Evolutionary conservation across 2,329 filamentous ascomycete genomes (phyloP).

Genomic region (Colletotrichum cereale): DNA sequence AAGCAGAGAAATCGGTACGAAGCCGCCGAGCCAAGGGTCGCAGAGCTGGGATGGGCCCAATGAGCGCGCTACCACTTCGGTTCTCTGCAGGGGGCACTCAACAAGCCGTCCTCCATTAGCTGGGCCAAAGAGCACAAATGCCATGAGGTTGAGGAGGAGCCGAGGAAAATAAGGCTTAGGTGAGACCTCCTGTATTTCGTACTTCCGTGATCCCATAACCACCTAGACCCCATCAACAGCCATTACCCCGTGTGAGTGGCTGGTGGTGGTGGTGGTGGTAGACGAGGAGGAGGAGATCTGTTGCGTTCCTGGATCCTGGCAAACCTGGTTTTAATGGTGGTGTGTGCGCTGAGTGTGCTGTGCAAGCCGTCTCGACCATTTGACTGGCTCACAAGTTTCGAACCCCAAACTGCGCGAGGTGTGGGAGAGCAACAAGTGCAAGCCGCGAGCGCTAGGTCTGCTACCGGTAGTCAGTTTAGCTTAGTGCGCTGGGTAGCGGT

Average conservation of each 20-base stretch:
- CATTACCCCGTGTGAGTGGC: constrained; percentile 32
- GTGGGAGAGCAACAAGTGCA: neutral
- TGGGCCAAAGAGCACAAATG: neutral
- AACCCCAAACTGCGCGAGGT: neutral
- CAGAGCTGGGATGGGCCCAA: neutral
- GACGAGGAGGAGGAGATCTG: constrained; percentile 17
- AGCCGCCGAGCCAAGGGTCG: neutral
- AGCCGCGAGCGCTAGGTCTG: neutral
- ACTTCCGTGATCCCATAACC: too few species aligned
- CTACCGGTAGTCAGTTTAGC: neutral
- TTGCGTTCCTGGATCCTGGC: constrained; percentile 38
- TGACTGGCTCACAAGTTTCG: constrained; percentile 26
- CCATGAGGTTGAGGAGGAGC: constrained; percentile 1
- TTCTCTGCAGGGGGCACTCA: too few species aligned
- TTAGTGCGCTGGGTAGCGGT: neutral
- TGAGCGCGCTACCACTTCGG: neutral
- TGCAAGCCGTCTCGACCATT: constrained; percentile 3
- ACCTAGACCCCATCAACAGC: constrained; percentile 21
- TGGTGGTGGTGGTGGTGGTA: too few species aligned
- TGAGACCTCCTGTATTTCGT: neutral
- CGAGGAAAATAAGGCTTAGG: neutral
- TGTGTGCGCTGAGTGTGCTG: neutral
- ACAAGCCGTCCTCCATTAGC: too few species aligned
- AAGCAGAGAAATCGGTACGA: constrained; percentile 14
- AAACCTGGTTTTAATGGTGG: constrained; percentile 1